A percentile compares a stretch with the other conserved stretches of the same genome.
Conservation (phyloP, 345 rosid genomes). For the Salix arbutifolia region DNA sequence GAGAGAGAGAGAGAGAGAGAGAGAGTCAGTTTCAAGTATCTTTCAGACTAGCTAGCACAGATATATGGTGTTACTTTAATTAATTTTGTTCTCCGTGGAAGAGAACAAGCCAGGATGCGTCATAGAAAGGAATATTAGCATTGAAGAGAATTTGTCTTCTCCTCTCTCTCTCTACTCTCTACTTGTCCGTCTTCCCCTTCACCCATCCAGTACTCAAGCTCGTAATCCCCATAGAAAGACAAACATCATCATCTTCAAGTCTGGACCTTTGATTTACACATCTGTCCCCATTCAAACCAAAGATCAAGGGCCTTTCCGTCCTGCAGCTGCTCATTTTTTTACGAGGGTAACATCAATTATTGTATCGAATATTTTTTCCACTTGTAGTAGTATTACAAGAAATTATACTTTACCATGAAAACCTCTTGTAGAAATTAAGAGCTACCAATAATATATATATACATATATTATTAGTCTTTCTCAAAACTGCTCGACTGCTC, state of each 20-base stretch:
- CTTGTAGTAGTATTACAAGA: background rate
- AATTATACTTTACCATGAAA: background rate
- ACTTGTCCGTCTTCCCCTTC: slow-evolving; percentile 17
- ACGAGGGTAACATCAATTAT: too few relatives aligned
- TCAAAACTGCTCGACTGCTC: background rate
- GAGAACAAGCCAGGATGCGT: slow-evolving; percentile 10
- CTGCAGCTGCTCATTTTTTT: background rate
- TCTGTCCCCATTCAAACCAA: background rate
- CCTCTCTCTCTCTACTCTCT: background rate
- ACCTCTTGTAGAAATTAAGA: background rate
- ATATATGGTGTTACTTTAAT: slow-evolving; percentile 3
- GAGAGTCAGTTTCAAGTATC: too few relatives aligned
- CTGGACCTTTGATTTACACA: too few relatives aligned
- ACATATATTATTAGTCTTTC: background rate
- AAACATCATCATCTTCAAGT: background rate
- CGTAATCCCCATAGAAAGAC: too few relatives aligned
- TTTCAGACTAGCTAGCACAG: too few relatives aligned
- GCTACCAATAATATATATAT: background rate
- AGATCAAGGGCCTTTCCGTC: background rate
- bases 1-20: too few relatives aligned
- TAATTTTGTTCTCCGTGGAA: slow-evolving; percentile 4
- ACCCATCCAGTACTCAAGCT: background rate
- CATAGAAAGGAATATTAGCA: slow-evolving; percentile 36
- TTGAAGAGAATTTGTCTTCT: slow-evolving; percentile 29
- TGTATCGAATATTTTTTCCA: too few relatives aligned